A percentile compares a stretch with the other conserved stretches of the same genome.
phyloP scores from a whole-genome alignment of 495 filamentous ascomycete species.

The Penicillium daleae region DNA sequence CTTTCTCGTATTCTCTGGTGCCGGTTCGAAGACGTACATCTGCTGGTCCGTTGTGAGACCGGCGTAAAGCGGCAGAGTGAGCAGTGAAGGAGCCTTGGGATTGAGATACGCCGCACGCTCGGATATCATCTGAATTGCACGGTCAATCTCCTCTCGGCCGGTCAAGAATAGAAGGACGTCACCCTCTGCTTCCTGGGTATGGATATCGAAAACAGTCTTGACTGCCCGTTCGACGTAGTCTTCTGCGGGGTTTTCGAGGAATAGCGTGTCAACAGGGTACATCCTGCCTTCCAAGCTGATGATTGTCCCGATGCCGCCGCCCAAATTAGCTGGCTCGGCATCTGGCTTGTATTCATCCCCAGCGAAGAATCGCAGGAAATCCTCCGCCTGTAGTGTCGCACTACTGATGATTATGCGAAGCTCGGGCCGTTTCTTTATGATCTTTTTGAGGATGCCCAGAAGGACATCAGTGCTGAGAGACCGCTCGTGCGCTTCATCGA shows the following conservation, averaged over 20 bases:
- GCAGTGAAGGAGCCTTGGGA: conserved; percentile 66
- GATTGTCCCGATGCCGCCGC: conserved; percentile 64
- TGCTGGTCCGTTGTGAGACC: conserved; percentile 89
- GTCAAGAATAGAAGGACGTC: conserved; percentile 94
- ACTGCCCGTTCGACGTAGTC: conserved; percentile 88
- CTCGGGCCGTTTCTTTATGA: conserved; percentile 78
- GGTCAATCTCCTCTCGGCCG: conserved; percentile 92
- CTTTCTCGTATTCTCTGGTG: conserved; percentile 84
- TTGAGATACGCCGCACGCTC: conserved; percentile 79
- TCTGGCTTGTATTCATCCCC: conserved; percentile 46
- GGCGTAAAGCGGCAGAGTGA: conserved; percentile 85
- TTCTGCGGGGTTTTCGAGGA: conserved; percentile 77
- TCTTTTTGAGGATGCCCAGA: conserved; percentile 93
- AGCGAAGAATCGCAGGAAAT: conserved; percentile 83
- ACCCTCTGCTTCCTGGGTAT: conserved; percentile 79
- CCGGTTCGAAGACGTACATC: conserved; percentile 87
- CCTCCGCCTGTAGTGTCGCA: conserved; percentile 90
- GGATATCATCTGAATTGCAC: conserved; percentile 73
- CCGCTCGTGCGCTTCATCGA: conserved; percentile 97
- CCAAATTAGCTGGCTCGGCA: conserved; percentile 43
- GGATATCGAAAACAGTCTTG: conserved; percentile 91
- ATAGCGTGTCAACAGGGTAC: conserved; percentile 90
- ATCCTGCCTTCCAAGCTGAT: conserved; percentile 89
- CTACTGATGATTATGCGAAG: conserved; percentile 91
- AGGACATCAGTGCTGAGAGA: conserved; percentile 94